Evolutionary conservation across 2,329 filamentous ascomycete genomes (phyloP), one percentile per base, ranked within the genome.

Genomic region (Alternaria ethzedia): DNA sequence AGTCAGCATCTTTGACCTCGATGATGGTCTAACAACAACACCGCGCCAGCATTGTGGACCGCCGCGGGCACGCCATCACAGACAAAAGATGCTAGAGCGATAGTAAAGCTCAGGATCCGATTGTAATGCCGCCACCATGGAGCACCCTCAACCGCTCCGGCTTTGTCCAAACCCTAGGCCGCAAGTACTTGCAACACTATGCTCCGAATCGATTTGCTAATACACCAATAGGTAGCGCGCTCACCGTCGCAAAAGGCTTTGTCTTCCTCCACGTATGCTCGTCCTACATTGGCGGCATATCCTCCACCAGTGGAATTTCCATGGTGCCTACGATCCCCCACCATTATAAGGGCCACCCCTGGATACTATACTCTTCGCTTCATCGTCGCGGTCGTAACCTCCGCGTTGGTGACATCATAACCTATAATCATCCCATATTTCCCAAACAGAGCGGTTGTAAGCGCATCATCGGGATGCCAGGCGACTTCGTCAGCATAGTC

Each of bases 301-400:
- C 86, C 20, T 80, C 83, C 5, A 89, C 89, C 15, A 83, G 84
- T 25, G 95, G 95, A 2, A 89, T 93, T 4, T 95, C 91, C 17
- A 98, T 98, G 96, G 86, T 96, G 54, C 95, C 95, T 8, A 97
- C 93, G 0, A 89, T 97, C 49, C 72, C 76, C 0, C 62, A 73
- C 50, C 62, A 62, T 4, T 70, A 69, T 59, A 21, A 21, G 41
- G 36, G 44, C 13, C 49, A 45, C 7, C 71, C 76, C 2, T 67
- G 30, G 26, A 68, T 79, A 30, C 57, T 79, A 5, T 71, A 70
- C 64, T 78, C 75, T 8, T 61, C 63, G 11, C 64, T 74, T 9
- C 68, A 79, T 57, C 68, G 75, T 3, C 76, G 74, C 41, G 95
- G 95, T 5, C 87, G 90, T 21, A 84, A 83, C 12, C 80, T 92